Evolutionary conservation across 257 asterid genomes (phyloP).

Genomic region (Rauvolfia tetraphylla): DNA sequence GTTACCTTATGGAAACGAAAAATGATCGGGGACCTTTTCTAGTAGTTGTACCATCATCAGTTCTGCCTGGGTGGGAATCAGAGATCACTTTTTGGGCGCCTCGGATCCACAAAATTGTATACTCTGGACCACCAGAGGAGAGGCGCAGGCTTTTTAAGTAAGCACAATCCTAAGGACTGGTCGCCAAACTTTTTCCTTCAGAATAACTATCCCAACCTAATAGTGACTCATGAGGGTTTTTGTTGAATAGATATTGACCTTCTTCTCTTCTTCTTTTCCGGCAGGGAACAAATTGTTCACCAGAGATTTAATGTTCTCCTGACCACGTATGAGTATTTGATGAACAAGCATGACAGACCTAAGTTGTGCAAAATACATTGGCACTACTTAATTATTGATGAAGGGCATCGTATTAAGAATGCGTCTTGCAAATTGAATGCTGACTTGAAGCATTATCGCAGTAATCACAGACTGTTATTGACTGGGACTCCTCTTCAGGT

Average conservation of each 20-base stretch:
- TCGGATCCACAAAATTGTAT: constrained; percentile 73
- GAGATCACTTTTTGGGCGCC: constrained; percentile 98
- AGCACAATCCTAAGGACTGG: constrained; percentile 5
- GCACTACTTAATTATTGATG: constrained; percentile 96
- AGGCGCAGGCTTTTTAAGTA: constrained; percentile 93
- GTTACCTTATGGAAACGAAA: constrained; percentile 91
- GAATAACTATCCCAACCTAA: not conserved
- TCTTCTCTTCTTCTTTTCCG: constrained; percentile 30
- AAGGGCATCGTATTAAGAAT: constrained; percentile 99
- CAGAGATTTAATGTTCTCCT: constrained; percentile 93
- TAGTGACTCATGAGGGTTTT: constrained; percentile 11
- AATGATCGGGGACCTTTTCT: constrained; percentile 97
- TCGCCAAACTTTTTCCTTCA: not conserved
- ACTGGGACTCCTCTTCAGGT: constrained; percentile 99
- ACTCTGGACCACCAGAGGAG: constrained; percentile 96
- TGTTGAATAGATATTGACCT: constrained; percentile 17
- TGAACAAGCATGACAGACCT: constrained; percentile 99
- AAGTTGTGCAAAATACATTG: constrained; percentile 88
- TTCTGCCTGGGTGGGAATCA: constrained; percentile 94
- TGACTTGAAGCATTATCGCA: constrained; percentile 86
- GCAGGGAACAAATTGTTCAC: constrained; percentile 90
- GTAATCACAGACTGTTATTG: constrained; percentile 92
- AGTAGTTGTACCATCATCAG: constrained; percentile 99
- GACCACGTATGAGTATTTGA: constrained; percentile 95
- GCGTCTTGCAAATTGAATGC: constrained; percentile 99